phyloP scores from a whole-genome alignment of 169 alveolate species.

The Plasmodium vivax region DNA sequence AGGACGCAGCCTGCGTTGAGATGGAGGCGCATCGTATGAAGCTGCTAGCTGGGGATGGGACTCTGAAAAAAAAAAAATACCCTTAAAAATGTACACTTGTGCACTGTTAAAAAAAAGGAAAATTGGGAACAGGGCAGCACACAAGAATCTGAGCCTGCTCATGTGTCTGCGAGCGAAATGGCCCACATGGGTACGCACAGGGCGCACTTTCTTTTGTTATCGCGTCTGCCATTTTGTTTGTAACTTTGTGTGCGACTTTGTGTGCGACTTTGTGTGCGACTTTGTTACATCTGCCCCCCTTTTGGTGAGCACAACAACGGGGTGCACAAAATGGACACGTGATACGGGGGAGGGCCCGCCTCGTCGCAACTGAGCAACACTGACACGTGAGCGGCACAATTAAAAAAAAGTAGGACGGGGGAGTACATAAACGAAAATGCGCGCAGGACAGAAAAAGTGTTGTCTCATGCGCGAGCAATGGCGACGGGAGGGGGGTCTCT shows the following conservation, averaged over 20 bases:
- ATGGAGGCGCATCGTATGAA: not conserved
- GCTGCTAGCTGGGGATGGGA: not conserved
- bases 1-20: not conserved
- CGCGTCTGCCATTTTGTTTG: not conserved
- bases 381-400: not conserved
- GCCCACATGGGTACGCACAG: not conserved
- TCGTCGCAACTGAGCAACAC: not conserved
- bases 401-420: not conserved
- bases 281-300: not conserved
- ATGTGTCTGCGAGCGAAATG: not conserved
- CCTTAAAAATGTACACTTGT: not conserved
- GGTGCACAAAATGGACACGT: not conserved
- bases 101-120: not conserved
- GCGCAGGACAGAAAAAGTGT: not conserved
- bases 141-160: not conserved
- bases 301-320: not conserved
- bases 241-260: not conserved
- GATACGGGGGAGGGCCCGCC: not conserved
- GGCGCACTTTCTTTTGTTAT: not conserved
- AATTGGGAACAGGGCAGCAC: not conserved
- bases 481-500: not conserved
- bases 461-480: not conserved
- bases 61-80: not conserved
- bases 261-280: not conserved
- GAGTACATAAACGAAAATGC: not conserved